Evolutionary conservation across 2,329 filamentous ascomycete genomes (phyloP), one percentile per base, ranked within the genome.

Genomic region (Hymenoscyphus albidus): DNA sequence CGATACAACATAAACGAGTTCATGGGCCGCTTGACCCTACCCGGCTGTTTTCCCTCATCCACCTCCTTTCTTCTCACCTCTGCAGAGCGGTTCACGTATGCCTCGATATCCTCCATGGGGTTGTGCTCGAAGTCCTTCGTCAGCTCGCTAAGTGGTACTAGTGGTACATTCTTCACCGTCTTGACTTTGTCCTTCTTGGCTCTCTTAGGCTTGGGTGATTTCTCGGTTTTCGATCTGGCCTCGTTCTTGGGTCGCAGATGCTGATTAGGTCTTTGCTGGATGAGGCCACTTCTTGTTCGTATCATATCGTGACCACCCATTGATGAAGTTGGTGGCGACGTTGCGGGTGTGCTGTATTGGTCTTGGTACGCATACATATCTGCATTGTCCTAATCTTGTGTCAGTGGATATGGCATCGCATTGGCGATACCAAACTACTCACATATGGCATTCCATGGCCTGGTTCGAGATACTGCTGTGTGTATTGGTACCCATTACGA

Each of bases 1-100:
- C 95, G 89, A 77, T 99, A 99, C 60, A 99, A 82, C 90, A 99
- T 97, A 80, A 98, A 99, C 0, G 92, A 94, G 77, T 99, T 99
- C 89, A 97, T 96, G 2, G 95, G 93, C 38, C 95, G 85, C 72
- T 94, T 92, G 70, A 98, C 85, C 75, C 93, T 93, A 32, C 91
- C 91, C 1, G 81, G 81, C 42, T 87, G 80, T 72, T 88, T 92
- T 64, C 87, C 84, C 71, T 85, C 84, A 55, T 86, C 83, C 10
- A 89, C 87, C 76, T 97, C 93, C 62, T 80, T 78, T 59, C 81
- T 81, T 64, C 94, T 85, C 6, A 83, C 82, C 64, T 91, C 88
- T 1, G 81, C 78, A 10, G 90, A 81, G 60, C 94, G 85, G 71
- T 89, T 86, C 42, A 96, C 93, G 81, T 90, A 96, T 32, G 82